These are phyloP conservation scores for Hypoxylon subgilvum DNA, from an alignment of 495 filamentous ascomycete species.

Conservation along the genomic window DNA sequence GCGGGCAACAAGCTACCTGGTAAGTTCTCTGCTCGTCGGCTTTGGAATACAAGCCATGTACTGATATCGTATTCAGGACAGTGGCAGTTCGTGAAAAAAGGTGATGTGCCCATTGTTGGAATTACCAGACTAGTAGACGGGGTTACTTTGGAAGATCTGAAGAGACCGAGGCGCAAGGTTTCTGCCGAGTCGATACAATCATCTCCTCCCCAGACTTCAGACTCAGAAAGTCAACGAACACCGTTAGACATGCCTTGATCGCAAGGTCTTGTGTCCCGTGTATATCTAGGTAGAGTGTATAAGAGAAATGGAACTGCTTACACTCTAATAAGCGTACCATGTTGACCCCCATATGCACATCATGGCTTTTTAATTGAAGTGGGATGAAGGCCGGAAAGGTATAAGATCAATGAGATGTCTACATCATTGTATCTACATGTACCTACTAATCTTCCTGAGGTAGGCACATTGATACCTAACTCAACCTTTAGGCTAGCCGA, in stretches of 20 bases:
- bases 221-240: conserved; percentile 21
- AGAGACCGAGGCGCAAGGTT: conserved; percentile 72
- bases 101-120: conserved; percentile 88
- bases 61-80: conserved; percentile 63
- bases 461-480: too few relatives aligned
- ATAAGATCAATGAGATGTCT: too few relatives aligned
- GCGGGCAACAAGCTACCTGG: conserved; percentile 95
- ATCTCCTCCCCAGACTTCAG: conserved; percentile 5
- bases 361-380: too few relatives aligned
- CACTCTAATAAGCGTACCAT: too few relatives aligned
- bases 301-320: background rate
- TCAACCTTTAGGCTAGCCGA: too few relatives aligned
- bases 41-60: background rate
- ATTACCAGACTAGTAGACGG: conserved; percentile 83
- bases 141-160: conserved; percentile 79
- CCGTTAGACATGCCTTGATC: conserved; percentile 33
- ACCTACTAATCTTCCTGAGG: too few relatives aligned
- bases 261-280: background rate
- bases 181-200: conserved; percentile 45
- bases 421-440: too few relatives aligned
- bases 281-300: conserved; percentile 21
- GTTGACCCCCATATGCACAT: too few relatives aligned
- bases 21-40: conserved; percentile 51
- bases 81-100: conserved; percentile 92
- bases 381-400: too few relatives aligned